Evolutionary conservation across 177 flowering plant genomes (phyloP).

Genomic region (Tripterygium wilfordii): DNA sequence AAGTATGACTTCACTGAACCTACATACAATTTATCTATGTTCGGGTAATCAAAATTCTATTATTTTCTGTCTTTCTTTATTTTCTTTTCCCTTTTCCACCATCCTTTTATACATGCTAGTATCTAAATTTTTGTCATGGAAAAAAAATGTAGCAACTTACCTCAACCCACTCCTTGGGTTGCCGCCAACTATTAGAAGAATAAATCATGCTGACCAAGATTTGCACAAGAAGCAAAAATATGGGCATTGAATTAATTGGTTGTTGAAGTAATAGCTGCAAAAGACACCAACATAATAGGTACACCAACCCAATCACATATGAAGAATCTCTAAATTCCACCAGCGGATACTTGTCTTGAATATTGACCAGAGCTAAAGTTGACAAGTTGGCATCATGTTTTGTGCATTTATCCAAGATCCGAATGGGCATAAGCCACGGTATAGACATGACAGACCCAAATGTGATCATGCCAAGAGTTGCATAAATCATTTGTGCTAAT

Average conservation of each 20-base stretch:
- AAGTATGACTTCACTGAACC: too few species aligned
- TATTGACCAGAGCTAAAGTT: slow-evolving; percentile 14
- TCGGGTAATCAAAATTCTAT: too few species aligned
- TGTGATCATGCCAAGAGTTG: slow-evolving; percentile 28
- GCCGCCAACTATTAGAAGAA: slow-evolving; percentile 21
- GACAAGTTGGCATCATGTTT: slow-evolving; percentile 5
- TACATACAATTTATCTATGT: too few species aligned
- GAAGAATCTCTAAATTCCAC: slow-evolving; percentile 32
- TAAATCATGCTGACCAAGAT: slow-evolving; percentile 35
- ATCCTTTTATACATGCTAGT: too few species aligned
- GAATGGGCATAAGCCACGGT: slow-evolving; percentile 65
- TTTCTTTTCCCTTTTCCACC: too few species aligned
- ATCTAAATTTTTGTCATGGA: not conserved
- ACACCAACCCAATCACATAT: slow-evolving; percentile 60
- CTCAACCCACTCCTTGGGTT: slow-evolving; percentile 73
- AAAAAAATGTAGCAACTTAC: slow-evolving; percentile 34
- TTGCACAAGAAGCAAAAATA: slow-evolving; percentile 60
- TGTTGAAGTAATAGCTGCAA: slow-evolving; percentile 87
- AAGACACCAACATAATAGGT: slow-evolving; percentile 66
- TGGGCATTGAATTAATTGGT: slow-evolving; percentile 65
- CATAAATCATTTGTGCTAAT: slow-evolving; percentile 51
- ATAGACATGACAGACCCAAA: slow-evolving; percentile 28
- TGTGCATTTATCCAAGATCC: slow-evolving; percentile 7
- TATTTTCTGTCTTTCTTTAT: too few species aligned
- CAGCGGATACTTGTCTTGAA: slow-evolving; percentile 7